Base-by-base conservation (phyloP, 306 rosid species). In the Parietaria judaica region DNA sequence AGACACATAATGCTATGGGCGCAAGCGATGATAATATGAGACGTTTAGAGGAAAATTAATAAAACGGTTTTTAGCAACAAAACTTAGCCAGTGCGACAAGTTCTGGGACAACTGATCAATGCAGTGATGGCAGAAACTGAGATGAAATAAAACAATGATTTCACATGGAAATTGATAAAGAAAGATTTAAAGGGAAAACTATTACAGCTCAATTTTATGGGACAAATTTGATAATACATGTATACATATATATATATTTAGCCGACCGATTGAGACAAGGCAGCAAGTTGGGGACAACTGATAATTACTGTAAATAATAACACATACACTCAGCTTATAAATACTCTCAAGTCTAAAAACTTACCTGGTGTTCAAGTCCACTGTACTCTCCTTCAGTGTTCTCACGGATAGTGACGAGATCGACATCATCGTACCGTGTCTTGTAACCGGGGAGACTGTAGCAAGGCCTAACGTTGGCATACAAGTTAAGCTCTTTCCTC, bases 321-420 rank as follows among this genome's bases (percentile, higher is more conserved):
- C 9, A 8, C 45, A 41, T 39, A 39, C 45, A 8, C 6, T 41
- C 45, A 54, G 7, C 1, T 6, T 7, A 58, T 0, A 58, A n/a
- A n/a, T n/a, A n/a, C n/a, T n/a, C n/a, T n/a, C n/a, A n/a, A n/a
- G n/a, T n/a, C n/a, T n/a, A n/a, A n/a, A 17, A 35, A 60, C 74
- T 86, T 82, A 81, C 99, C 86, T 94, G 97, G 84, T 94, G 97
- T 60, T 94, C 99, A 79, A 94, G 99, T 45, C 99, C 99, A 82
- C 95, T 88, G 73, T 94, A 88, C 79, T 94, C 99, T 60, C 99
- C 99, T 75, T 94, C 97, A 0, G 99, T 94, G 65, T 94, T 94
- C 76, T 94, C 99, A 79, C 97, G 99, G 65, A 94, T 94, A 6
- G 99, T 94, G 75, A 94, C 54, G 64, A 94, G 99, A 70, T 94